A percentile compares a stretch with the other conserved stretches of the same genome.
Evolutionary conservation across 257 asterid species (phyloP).

Genomic region (Leptodermis oblonga): DNA sequence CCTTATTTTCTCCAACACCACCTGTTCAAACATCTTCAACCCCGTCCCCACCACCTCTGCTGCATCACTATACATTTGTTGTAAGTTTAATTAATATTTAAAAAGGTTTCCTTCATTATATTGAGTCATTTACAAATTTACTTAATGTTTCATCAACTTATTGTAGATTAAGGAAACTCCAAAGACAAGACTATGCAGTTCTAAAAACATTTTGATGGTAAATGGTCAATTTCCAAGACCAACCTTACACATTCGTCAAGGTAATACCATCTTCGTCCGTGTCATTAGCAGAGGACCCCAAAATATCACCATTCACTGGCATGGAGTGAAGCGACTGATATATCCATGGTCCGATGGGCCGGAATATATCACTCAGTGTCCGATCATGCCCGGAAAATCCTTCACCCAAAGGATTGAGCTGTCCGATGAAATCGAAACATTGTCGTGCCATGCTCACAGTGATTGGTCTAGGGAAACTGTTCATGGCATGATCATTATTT

Average conservation of each 20-base stretch:
- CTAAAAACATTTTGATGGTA: no score
- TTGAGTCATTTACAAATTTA: no score
- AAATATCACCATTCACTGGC: constrained; percentile 53
- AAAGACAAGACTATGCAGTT: constrained; percentile 40
- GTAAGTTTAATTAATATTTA: no score
- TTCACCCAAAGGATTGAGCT: constrained; percentile 43
- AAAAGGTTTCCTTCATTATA: no score
- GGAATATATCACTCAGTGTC: no score
- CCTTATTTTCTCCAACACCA: no score
- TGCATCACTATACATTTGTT: no score
- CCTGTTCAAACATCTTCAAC: no score
- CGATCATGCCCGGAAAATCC: constrained; percentile 43
- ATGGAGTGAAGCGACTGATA: no score
- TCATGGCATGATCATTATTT: constrained; percentile 51
- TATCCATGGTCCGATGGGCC: no score
- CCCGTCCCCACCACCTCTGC: no score
- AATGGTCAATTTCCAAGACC: constrained; percentile 67
- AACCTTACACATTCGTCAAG: constrained; percentile 36
- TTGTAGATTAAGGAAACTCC: constrained; percentile 52
- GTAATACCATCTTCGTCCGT: constrained; percentile 49
- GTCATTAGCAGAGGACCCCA: constrained; percentile 39
- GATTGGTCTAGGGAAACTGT: constrained; percentile 68
- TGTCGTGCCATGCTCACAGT: constrained; percentile 76
- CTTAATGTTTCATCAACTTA: no score
- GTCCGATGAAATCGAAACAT: constrained; percentile 54